Base-by-base conservation (phyloP, 2,329 filamentous ascomycete species). In the Coleophoma eucalyptorum region DNA sequence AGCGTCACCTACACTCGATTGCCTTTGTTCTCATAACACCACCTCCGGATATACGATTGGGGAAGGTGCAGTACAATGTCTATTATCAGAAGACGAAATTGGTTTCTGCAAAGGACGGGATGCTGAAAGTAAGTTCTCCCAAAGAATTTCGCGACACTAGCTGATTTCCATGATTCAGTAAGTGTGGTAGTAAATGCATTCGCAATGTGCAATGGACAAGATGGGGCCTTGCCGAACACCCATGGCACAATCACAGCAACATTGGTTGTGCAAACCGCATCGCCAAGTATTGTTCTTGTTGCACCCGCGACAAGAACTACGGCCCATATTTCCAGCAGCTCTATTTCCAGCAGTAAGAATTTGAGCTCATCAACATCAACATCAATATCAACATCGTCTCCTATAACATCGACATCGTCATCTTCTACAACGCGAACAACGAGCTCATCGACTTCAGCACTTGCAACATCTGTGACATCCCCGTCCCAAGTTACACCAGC, bases 21-120 rank as follows among this genome's bases (percentile, higher is more conserved):
- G 84, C 58, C 72, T 90, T 6, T 91, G 87, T 65, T 75, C 76
- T 35, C 73, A 75, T 51, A 72, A 73, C 33, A 84, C 84, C 8
- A 68, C 66, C 12, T 78, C 78, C 31, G 84, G 83, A 10, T 86
- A 83, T 59, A 90, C 87, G 1, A 62, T 90, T 44, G 86, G 85
- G n/a, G 87, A 90, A 68, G 86, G 78, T 11, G 84, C 82, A 4
- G 68, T 89, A 55, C 79, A 85, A 61, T 91, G 87, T 65, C 76
- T 88, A 33, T 71, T 79, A 8, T 79, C 79, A 7, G 77, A 80
- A 61, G 68, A 64, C 50, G 66, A 67, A 34, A 60, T 75, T 42
- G 76, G 76, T 2, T 69, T 67, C 13, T 91, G 87, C 65, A 65
- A 70, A 4, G 69, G 72, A 3, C 60, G 67, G 11, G 75, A 79